A percentile compares a stretch with the other conserved stretches of the same genome.
phyloP scores from a whole-genome alignment of 148 eudicot genomes.

The Rhododendron vialii region DNA sequence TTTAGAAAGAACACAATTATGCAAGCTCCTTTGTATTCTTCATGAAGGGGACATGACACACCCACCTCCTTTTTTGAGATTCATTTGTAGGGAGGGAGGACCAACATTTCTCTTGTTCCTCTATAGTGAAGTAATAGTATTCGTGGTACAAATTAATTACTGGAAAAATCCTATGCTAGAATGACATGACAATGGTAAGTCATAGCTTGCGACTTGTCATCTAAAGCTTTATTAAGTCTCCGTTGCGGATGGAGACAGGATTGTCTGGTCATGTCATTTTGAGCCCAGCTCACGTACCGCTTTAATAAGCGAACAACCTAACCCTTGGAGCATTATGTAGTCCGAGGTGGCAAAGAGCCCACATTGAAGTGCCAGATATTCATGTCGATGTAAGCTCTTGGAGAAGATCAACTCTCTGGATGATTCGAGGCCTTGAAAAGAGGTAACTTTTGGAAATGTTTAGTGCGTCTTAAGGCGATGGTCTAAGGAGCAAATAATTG shows the following conservation, averaged over 20 bases:
- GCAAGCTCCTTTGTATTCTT: constrained; percentile 9
- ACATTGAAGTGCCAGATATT: not conserved
- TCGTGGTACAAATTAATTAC: not conserved
- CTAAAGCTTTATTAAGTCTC: not conserved
- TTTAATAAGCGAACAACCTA: not conserved
- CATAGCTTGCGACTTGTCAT: not conserved
- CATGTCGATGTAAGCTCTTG: not conserved
- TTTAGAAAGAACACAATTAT: constrained; percentile 17
- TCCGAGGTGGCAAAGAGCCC: not conserved
- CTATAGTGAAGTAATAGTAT: not conserved
- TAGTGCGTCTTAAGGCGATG: not conserved
- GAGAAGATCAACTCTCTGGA: not conserved
- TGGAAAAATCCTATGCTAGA: not conserved
- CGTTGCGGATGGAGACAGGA: not conserved
- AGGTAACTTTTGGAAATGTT: not conserved
- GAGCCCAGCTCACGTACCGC: not conserved
- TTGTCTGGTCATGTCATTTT: not conserved
- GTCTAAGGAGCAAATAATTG: not conserved
- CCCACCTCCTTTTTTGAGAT: constrained; percentile 13
- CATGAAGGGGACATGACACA: constrained; percentile 21
- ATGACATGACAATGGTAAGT: not conserved
- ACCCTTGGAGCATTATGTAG: not conserved
- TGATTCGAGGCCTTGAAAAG: not conserved
- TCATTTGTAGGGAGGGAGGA: constrained; percentile 4
- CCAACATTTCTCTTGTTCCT: constrained; percentile 1